A percentile compares a stretch with the other conserved stretches of the same genome.
Evolutionary conservation across 2,329 filamentous ascomycete species (phyloP).

Genomic region (Sporothrix brasiliensis): DNA sequence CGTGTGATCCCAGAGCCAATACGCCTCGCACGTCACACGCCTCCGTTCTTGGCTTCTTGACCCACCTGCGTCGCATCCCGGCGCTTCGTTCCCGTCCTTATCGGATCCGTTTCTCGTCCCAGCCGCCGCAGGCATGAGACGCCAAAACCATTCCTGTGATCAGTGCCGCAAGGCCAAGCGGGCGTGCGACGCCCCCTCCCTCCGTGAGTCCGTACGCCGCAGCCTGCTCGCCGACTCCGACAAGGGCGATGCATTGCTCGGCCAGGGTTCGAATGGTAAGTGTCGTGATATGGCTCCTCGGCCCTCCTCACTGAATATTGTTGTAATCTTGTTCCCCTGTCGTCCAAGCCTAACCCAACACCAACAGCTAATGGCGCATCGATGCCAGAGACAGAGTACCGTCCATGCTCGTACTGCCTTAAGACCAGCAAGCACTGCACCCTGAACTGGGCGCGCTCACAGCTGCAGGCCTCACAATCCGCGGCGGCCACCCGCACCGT

Average conservation of each 20-base stretch:
- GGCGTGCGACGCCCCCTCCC: conserved; percentile 36
- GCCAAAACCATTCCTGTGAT: conserved; percentile 37
- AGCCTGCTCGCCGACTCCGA: conserved; percentile 5
- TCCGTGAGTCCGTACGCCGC: conserved; percentile 28
- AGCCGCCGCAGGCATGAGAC: conserved; percentile 32
- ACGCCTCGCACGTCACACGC: not conserved
- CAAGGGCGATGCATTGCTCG: conserved; percentile 1
- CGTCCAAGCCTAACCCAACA: not conserved
- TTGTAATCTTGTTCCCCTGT: not conserved
- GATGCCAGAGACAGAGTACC: conserved; percentile 16
- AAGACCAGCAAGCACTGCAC: conserved; percentile 39
- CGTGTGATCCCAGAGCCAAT: not conserved
- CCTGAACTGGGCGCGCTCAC: conserved; percentile 37
- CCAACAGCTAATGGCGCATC: conserved; percentile 3
- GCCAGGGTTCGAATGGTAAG: conserved; percentile 8
- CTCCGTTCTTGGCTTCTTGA: too few relatives aligned
- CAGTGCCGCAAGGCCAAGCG: conserved; percentile 38
- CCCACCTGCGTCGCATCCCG: conserved; percentile 2
- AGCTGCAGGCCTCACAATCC: conserved; percentile 32
- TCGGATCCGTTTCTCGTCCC: not conserved
- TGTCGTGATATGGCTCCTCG: not conserved
- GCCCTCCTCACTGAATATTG: too few relatives aligned
- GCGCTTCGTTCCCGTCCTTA: not conserved
- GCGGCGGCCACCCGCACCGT: conserved; percentile 20
- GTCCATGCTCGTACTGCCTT: conserved; percentile 38